phyloP scores from a whole-genome alignment of 2,329 filamentous ascomycete genomes.

The Aspergillus sclerotialis region DNA sequence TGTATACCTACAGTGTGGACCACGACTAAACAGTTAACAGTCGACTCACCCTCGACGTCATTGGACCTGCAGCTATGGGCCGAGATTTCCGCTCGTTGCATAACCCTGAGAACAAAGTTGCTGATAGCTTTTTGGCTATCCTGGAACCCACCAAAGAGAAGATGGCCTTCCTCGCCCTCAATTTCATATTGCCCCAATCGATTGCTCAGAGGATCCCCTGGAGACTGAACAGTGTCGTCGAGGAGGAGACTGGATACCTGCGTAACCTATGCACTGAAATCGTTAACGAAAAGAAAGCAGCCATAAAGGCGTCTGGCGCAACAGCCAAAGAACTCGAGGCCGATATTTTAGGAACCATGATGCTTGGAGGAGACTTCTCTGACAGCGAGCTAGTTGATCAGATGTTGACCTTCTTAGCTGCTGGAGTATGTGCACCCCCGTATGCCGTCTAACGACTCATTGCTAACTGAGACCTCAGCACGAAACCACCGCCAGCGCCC shows the following conservation, averaged over 20 bases:
- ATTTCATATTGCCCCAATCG: conserved; percentile 45
- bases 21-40: conserved; percentile 10
- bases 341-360: conserved; percentile 34
- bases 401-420: conserved; percentile 37
- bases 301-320: conserved; percentile 23
- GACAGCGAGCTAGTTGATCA: conserved; percentile 36
- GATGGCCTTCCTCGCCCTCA: conserved; percentile 36
- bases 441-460: too few species aligned
- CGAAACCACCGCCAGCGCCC: conserved; percentile 50
- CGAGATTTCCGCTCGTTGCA: conserved; percentile 49
- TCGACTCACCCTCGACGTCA: conserved; percentile 52
- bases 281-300: conserved; percentile 24
- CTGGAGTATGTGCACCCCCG: conserved; percentile 19
- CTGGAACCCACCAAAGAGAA: conserved; percentile 41
- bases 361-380: conserved; percentile 30
- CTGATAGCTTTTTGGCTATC: conserved; percentile 45
- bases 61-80: conserved; percentile 51
- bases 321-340: conserved; percentile 30
- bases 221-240: conserved; percentile 23
- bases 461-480: conserved; percentile 31
- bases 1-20: conserved; percentile 2
- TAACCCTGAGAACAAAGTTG: conserved; percentile 47
- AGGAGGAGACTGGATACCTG: conserved; percentile 23
- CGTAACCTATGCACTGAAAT: conserved; percentile 28
- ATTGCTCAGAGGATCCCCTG: conserved; percentile 42